Base-by-base conservation (phyloP, 495 filamentous ascomycete genomes). In the Penicillium herquei region DNA sequence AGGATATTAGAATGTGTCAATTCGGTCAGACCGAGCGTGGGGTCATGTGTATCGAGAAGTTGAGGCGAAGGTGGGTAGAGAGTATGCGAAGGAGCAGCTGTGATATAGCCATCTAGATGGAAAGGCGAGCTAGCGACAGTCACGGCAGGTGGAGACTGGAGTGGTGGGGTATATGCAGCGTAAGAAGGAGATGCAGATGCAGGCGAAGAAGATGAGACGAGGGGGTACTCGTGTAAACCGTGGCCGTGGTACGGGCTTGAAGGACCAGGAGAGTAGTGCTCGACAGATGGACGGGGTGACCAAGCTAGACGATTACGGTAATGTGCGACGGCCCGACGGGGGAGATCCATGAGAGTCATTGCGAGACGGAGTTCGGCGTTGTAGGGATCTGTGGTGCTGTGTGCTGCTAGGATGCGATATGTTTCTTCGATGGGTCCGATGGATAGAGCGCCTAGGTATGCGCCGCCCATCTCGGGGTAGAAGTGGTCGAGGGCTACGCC, bases 401-500 rank as follows among this genome's bases (percentile, higher is more conserved):
- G 57, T 6, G 68, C 41, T 11, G 67, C 58, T 13, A 79, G 61
- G 13, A 77, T 84, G 41, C 81, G 81, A 52, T 88, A 84, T 43
- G 91, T 92, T 63, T 92, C 84, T 65, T 91, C 89, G 33, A 92
- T 87, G 2, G 88, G 87, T 3, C 81, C 80, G 44, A 91, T 77
- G 4, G 86, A 85, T 64, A 93, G 72, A 60, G 88, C 86, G 17
- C 88, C 90, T 51, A 95, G 86, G 62, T 91, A 96, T 39, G 91
- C 87, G 17, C 90, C 87, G 47, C 90, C 93, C 54, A 96, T 83
- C 63, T 96, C 92, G 8, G 92, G 91, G 68, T 93, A 96, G 43
- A 96, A 82, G 32, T 89, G 88, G 70, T 97, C 95, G 69, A 98
- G 81, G 35, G 88, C 82, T 51, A 96, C 74, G 10, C 90, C 92